These are phyloP conservation scores for Aciculoconidium aculeatum DNA, from an alignment of 805 yeast species.

Conservation along the genomic window DNA sequence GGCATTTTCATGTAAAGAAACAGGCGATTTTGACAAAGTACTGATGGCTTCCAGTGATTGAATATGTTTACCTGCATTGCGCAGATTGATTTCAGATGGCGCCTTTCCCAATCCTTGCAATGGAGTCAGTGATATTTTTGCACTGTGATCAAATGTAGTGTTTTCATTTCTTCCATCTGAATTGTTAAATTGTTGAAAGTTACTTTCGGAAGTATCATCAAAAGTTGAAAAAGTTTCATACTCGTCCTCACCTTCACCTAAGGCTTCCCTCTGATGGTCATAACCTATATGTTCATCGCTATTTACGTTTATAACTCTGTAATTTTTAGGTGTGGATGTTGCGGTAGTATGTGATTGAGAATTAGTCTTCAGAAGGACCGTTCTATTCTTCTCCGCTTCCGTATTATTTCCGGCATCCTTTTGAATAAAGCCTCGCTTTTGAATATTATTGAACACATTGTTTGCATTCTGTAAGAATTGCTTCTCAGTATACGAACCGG, in stretches of 20 bases:
- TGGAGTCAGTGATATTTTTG: not conserved
- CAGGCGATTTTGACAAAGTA: slow-evolving; percentile 2
- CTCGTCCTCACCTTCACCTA: slow-evolving; percentile 11
- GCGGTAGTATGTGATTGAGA: slow-evolving; percentile 21
- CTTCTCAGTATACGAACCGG: slow-evolving; percentile 29
- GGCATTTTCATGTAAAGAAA: slow-evolving; percentile 2
- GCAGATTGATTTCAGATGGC: too few species aligned
- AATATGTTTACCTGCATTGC: too few species aligned
- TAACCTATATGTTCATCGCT: too few species aligned
- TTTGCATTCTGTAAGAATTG: slow-evolving; percentile 35
- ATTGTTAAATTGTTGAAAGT: slow-evolving; percentile 10
- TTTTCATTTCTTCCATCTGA: slow-evolving; percentile 8
- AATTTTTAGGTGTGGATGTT: slow-evolving; percentile 35
- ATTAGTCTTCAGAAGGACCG: slow-evolving; percentile 2
- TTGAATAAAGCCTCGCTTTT: slow-evolving; percentile 29
- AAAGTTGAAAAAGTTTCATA: slow-evolving; percentile 31
- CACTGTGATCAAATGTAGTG: slow-evolving; percentile 12
- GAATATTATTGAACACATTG: slow-evolving; percentile 32
- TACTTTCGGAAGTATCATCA: slow-evolving; percentile 12
- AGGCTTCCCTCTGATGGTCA: too few species aligned
- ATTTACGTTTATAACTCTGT: slow-evolving; percentile 12
- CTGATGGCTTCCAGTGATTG: too few species aligned
- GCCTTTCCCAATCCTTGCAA: not conserved
- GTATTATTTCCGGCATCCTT: too few species aligned
- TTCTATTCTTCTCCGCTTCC: slow-evolving; percentile 3